A percentile compares a stretch with the other conserved stretches of the same genome.
Evolutionary conservation across 805 yeast genomes (phyloP).

Genomic region (Saccharomyces paradoxus): DNA sequence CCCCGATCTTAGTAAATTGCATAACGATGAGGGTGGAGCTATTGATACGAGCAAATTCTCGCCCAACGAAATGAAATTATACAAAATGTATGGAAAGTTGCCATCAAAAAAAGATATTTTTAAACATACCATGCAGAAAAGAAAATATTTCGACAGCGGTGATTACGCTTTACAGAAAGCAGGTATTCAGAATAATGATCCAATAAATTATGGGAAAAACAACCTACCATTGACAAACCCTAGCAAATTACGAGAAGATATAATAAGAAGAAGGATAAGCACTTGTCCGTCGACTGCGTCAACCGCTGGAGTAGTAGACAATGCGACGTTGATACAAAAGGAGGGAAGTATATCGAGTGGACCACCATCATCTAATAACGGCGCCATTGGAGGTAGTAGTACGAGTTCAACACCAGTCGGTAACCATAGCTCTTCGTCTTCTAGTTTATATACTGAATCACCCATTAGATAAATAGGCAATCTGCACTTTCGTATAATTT

Average conservation of each 20-base stretch:
- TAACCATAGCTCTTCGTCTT: neutral
- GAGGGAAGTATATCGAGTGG: slow-evolving; percentile 25
- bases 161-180: slow-evolving; percentile 80
- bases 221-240: slow-evolving; percentile 22
- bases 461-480: neutral
- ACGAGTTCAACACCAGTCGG: neutral
- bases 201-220: slow-evolving; percentile 11
- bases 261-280: slow-evolving; percentile 20
- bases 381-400: neutral
- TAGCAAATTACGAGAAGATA: slow-evolving; percentile 23
- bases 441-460: neutral
- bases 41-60: slow-evolving; percentile 49
- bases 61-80: slow-evolving; percentile 70
- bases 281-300: slow-evolving; percentile 7
- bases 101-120: slow-evolving; percentile 72
- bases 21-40: neutral
- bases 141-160: slow-evolving; percentile 86
- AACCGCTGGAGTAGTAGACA: slow-evolving; percentile 10
- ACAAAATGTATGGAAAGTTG: slow-evolving; percentile 70
- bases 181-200: slow-evolving; percentile 31
- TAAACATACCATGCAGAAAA: slow-evolving; percentile 64
- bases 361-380: slow-evolving; percentile 13
- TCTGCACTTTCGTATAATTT: neutral
- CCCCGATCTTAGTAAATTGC: slow-evolving; percentile 6
- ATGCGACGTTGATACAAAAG: slow-evolving; percentile 8